phyloP scores from a whole-genome alignment of 2,329 filamentous ascomycete genomes.

The Didymella glomerata region DNA sequence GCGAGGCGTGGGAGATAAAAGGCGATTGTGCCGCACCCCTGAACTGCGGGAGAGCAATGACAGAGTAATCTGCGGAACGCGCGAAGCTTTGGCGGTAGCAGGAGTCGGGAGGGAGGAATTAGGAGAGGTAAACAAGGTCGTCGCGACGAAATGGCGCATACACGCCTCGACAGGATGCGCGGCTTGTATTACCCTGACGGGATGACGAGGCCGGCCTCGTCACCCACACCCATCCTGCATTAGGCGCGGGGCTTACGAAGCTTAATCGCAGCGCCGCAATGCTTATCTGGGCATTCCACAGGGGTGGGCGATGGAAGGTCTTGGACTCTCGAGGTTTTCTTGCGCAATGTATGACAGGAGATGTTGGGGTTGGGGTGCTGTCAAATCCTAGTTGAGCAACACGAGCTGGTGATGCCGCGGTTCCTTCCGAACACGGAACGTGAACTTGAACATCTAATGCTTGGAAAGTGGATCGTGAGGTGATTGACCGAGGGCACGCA shows the following conservation, averaged over 20 bases:
- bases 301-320: background rate
- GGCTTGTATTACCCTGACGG: background rate
- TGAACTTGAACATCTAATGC: background rate
- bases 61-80: background rate
- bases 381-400: background rate
- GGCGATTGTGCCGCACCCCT: background rate
- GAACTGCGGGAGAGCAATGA: background rate
- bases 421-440: conserved; percentile 2
- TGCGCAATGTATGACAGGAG: background rate
- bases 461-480: background rate
- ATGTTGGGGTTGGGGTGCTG: background rate
- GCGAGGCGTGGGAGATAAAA: background rate
- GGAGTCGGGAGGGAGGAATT: background rate
- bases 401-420: background rate
- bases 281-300: background rate
- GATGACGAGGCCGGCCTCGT: conserved; percentile 14
- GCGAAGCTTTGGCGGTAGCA: background rate
- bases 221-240: conserved; percentile 3
- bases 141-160: background rate
- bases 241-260: conserved; percentile 12
- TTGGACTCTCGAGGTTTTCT: background rate
- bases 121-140: background rate
- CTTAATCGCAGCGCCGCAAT: conserved; percentile 7
- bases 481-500: background rate
- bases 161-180: background rate